Evolutionary conservation across 768 basidiomycete genomes (phyloP).

Genomic region (Cantharellus cinnabarinus): DNA sequence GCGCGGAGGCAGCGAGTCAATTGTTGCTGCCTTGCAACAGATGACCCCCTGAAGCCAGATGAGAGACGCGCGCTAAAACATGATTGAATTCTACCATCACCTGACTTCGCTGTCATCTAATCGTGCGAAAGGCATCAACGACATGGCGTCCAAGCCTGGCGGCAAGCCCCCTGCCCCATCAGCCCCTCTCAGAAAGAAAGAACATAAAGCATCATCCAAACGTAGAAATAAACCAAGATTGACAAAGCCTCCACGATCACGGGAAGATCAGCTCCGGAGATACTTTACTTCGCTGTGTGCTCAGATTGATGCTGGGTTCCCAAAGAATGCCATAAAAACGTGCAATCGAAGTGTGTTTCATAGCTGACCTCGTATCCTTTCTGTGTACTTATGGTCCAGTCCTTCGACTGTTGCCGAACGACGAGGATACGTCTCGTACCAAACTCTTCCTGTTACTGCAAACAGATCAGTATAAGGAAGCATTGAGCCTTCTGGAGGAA

Average conservation of each 20-base stretch:
- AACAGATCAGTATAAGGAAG: constrained; percentile 58
- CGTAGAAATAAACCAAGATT: not conserved
- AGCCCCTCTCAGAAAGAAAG: no score
- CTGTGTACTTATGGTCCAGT: constrained; percentile 25
- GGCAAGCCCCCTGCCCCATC: no score
- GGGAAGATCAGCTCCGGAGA: constrained; percentile 26
- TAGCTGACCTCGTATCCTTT: constrained; percentile 15
- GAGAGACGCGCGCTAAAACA: no score
- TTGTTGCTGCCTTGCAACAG: no score
- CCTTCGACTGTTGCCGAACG: constrained; percentile 40
- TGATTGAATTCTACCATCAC: no score
- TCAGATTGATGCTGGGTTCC: constrained; percentile 80
- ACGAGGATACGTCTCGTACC: constrained; percentile 56
- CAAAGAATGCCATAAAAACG: constrained; percentile 70
- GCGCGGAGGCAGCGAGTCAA: no score
- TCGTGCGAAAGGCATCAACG: no score
- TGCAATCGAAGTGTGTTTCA: constrained; percentile 58
- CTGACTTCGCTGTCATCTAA: no score
- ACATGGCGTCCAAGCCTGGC: no score
- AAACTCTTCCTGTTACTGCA: constrained; percentile 78
- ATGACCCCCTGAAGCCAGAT: no score
- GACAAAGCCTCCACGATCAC: constrained; percentile 12
- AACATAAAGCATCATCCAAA: no score
- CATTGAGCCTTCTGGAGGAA: constrained; percentile 38
- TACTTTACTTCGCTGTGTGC: constrained; percentile 63